These are phyloP conservation scores for Aspergillus uvarum DNA, from an alignment of 2,329 filamentous ascomycete genomes.

Conservation along the genomic window DNA sequence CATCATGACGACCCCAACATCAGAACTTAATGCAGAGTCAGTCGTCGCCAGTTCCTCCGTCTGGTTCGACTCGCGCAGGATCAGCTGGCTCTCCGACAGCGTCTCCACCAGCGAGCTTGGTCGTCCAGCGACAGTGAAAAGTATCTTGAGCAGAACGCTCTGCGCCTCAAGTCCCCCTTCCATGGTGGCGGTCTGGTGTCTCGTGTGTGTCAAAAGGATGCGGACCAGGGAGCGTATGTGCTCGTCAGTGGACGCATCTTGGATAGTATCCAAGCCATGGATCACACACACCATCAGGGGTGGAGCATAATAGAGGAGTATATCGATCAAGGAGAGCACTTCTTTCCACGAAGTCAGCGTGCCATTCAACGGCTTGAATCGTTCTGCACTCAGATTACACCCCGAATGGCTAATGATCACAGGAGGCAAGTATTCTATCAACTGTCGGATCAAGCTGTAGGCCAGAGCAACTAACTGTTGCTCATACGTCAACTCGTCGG, in stretches of 20 bases:
- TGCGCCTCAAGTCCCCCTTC: constrained; percentile 22
- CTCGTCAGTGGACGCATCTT: constrained; percentile 33
- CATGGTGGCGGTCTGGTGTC: constrained; percentile 20
- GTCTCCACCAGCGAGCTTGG: constrained; percentile 33
- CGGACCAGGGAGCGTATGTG: constrained; percentile 36
- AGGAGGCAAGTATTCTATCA: constrained; percentile 38
- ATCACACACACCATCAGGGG: constrained; percentile 39
- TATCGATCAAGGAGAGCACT: constrained; percentile 37
- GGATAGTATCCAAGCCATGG: constrained; percentile 36
- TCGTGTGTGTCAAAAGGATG: constrained; percentile 35
- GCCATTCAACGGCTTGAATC: constrained; percentile 36
- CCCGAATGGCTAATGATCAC: constrained; percentile 37
- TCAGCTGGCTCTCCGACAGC: constrained; percentile 34
- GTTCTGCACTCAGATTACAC: constrained; percentile 37
- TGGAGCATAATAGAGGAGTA: constrained; percentile 35
- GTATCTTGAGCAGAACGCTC: constrained; percentile 34
- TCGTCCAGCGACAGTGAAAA: constrained; percentile 37
- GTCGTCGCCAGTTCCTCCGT: constrained; percentile 20
- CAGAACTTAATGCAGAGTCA: constrained; percentile 27
- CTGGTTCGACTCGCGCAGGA: constrained; percentile 28
- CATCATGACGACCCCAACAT: constrained; percentile 33
- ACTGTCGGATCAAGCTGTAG: constrained; percentile 41
- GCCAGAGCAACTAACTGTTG: constrained; percentile 38
- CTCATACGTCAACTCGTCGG: constrained; percentile 27
- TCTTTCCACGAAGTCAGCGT: constrained; percentile 38